phyloP scores from a whole-genome alignment of 75 land plant species.

The Cunninghamia lanceolata region DNA sequence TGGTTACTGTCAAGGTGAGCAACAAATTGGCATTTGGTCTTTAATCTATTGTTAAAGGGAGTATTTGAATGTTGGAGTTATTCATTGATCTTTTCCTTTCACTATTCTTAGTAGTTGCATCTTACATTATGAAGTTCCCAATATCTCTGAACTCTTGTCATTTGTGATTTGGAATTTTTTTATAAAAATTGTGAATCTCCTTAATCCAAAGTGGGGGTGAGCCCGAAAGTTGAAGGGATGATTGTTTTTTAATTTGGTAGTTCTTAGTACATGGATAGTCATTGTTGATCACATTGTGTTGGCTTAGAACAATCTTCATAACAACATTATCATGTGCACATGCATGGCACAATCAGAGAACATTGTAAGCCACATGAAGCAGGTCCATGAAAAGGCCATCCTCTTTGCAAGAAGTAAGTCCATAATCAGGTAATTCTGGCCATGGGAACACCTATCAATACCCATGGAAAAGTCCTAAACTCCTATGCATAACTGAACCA shows the following conservation, averaged over 20 bases:
- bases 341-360: not conserved
- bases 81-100: not conserved
- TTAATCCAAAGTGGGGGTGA: not conserved
- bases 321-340: not conserved
- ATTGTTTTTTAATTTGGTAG: not conserved
- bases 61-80: not conserved
- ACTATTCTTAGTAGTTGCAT: not conserved
- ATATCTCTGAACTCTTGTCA: not conserved
- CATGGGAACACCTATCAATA: too few relatives aligned
- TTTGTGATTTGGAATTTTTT: not conserved
- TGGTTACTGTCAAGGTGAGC: slow-evolving; percentile 86
- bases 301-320: not conserved
- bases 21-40: not conserved
- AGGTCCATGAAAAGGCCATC: too few relatives aligned
- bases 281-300: not conserved
- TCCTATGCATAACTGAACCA: too few relatives aligned
- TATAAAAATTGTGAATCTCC: not conserved
- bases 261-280: not conserved
- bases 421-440: too few relatives aligned
- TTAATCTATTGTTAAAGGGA: not conserved
- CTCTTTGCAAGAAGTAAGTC: too few relatives aligned
- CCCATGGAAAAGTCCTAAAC: too few relatives aligned
- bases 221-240: not conserved
- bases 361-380: too few relatives aligned
- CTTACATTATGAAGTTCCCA: not conserved